These are phyloP conservation scores for Plasmodium inui DNA, from an alignment of 169 alveolate genomes.

Conservation along the genomic window DNA sequence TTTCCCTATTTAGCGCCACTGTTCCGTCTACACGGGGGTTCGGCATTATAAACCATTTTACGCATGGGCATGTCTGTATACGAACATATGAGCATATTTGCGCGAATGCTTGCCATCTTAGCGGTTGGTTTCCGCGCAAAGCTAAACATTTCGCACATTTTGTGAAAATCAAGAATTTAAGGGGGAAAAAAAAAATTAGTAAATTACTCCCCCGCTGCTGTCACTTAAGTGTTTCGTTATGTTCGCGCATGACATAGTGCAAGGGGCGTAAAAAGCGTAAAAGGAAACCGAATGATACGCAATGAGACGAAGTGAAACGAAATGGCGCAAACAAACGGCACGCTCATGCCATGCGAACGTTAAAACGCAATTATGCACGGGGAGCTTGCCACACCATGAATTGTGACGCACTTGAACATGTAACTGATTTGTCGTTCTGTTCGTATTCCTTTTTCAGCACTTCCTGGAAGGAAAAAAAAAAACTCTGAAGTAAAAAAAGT, in stretches of 20 bases:
- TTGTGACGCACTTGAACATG: neutral
- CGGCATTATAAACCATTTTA: neutral
- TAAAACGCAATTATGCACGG: neutral
- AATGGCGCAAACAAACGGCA: neutral
- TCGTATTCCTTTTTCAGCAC: neutral
- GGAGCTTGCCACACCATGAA: neutral
- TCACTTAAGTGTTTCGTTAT: neutral
- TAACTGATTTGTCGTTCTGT: neutral
- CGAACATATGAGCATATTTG: neutral
- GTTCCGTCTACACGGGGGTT: neutral
- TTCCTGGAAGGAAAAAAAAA: conserved; percentile 3
- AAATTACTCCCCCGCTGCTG: neutral
- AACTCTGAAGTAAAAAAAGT: neutral
- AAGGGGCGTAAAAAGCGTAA: neutral
- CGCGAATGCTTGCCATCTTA: neutral
- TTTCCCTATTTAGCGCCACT: neutral
- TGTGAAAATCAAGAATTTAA: neutral
- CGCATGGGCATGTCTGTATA: neutral
- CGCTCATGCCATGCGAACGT: neutral
- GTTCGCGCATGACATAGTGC: neutral
- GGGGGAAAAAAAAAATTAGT: neutral
- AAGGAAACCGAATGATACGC: neutral
- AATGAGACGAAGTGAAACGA: neutral
- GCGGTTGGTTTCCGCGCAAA: neutral
- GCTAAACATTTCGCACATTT: neutral